Conservation (phyloP, 495 filamentous ascomycete species). For the Schizothecium vesticola region DNA sequence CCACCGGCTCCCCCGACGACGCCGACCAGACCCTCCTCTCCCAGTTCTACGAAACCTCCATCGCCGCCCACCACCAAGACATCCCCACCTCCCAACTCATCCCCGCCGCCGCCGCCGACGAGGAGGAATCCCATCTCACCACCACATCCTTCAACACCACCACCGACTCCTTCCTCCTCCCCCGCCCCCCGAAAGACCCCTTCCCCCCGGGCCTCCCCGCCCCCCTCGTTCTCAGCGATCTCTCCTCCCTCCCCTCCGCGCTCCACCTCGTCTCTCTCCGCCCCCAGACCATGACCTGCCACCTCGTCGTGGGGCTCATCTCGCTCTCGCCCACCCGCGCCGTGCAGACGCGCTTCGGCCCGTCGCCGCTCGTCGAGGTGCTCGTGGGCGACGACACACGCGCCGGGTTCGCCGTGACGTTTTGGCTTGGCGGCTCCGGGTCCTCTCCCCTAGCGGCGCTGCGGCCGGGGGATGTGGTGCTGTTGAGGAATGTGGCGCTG, state of each 20-base stretch:
- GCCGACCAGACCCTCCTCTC: slow-evolving; percentile 22
- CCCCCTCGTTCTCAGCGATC: slow-evolving; percentile 47
- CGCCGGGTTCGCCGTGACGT: slow-evolving; percentile 73
- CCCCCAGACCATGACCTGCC: slow-evolving; percentile 74
- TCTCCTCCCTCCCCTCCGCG: slow-evolving; percentile 66
- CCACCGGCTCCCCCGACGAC: slow-evolving; percentile 7
- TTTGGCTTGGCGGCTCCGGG: slow-evolving; percentile 57
- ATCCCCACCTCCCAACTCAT: slow-evolving; percentile 48
- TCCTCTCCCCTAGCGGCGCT: slow-evolving; percentile 36
- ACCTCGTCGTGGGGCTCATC: slow-evolving; percentile 73
- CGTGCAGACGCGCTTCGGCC: slow-evolving; percentile 47
- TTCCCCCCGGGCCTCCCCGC: slow-evolving; percentile 10
- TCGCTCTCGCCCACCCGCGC: slow-evolving; percentile 59
- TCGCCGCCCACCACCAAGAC: slow-evolving; percentile 58
- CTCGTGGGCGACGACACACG: slow-evolving; percentile 83
- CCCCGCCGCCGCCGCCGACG: neutral
- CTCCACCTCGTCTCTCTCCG: slow-evolving; percentile 60
- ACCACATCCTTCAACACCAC: slow-evolving; percentile 15
- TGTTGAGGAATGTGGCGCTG: slow-evolving; percentile 72
- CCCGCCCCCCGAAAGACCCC: slow-evolving; percentile 12
- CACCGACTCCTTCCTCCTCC: slow-evolving; percentile 6
- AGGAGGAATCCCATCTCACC: neutral
- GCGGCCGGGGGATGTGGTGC: slow-evolving; percentile 65
- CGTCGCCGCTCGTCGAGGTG: slow-evolving; percentile 63
- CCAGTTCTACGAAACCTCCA: slow-evolving; percentile 70